Percentiles rank a stretch among this genome's conserved stretches.
Evolutionary conservation across 1,284 basidiomycete genomes (phyloP).

Genomic region (Peniophora sp.): DNA sequence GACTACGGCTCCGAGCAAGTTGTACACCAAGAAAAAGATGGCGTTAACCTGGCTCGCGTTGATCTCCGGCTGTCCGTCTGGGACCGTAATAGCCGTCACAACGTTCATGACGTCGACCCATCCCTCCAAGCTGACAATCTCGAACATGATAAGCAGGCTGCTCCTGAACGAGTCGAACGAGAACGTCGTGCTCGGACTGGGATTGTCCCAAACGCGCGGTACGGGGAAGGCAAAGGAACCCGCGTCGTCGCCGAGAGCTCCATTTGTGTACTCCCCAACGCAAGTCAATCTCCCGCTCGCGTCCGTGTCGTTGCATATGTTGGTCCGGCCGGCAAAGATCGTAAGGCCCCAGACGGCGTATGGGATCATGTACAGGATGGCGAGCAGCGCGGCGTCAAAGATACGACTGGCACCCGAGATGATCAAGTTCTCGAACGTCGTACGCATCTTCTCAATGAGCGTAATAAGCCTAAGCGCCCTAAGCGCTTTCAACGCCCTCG

Average conservation of each 20-base stretch:
- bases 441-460: conserved; percentile 78
- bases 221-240: conserved; percentile 60
- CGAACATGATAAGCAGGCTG: conserved; percentile 89
- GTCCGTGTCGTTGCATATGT: conserved; percentile 74
- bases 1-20: conserved; percentile 86
- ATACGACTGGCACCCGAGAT: conserved; percentile 85
- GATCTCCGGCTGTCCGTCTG: conserved; percentile 58
- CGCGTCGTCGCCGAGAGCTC: conserved; percentile 33
- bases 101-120: conserved; percentile 91
- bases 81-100: conserved; percentile 75
- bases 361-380: conserved; percentile 92
- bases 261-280: conserved; percentile 68
- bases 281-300: conserved; percentile 61
- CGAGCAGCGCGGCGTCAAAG: conserved; percentile 87
- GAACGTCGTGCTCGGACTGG: conserved; percentile 78
- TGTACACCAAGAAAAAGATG: conserved; percentile 92
- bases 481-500: conserved; percentile 84
- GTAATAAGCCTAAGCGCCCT: conserved; percentile 89
- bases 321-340: conserved; percentile 85
- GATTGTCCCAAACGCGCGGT: conserved; percentile 88
- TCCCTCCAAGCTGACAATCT: conserved; percentile 93
- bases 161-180: conserved; percentile 87
- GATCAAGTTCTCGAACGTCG: conserved; percentile 88
- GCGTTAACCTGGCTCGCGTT: conserved; percentile 78
- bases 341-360: conserved; percentile 97